Evolutionary conservation across 1,284 basidiomycete species (phyloP), one percentile per base, ranked within the genome.

Genomic region (Coniferiporia sulphurascens): DNA sequence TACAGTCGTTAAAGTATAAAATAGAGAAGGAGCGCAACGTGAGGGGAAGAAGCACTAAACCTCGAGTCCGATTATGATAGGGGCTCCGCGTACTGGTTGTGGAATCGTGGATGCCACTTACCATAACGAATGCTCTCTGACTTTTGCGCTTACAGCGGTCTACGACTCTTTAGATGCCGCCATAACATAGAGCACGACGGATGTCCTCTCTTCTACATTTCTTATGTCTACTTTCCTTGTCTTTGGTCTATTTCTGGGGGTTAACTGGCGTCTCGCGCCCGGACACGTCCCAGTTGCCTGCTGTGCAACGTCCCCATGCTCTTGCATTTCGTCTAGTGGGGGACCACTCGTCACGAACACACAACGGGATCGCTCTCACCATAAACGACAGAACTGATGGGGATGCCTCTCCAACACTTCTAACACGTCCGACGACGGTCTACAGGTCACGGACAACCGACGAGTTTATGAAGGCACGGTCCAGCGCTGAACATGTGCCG

Each of bases 361-460:
- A 50, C 1, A 44, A 58, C n/a, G 52, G 36, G 8, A 13, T 52
- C 15, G 21, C 27, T 17, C 19, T 62, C 35, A 15, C 45, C 13
- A 19, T 52, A 1, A 44, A 62, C 19, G 46, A 54, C 17, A 43
- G 36, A 35, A 8, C 52, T 12, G 12, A 45, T 41, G 21, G 13
- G 12, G 17, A 45, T 32, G 38, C 60, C 9, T 35, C 44, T 13
- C 22, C 43, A 17, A 59, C 56, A 21, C 44, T 59, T 27, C 22
- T 34, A 44, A 65, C 84, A 1, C 72, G 75, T 17, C 81, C 82
- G 13, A 86, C 81, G 1, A 79, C 77, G 0, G 77, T 91, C 4
- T 85, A 82, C 65, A 79, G 81, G 32, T 88, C 87, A 4, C 73
- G 74, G 15, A 85, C 85, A 6, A 68, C 76, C 13, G 73, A 74